phyloP scores from a whole-genome alignment of 345 rosid genomes.

The Hibiscus syriacus region DNA sequence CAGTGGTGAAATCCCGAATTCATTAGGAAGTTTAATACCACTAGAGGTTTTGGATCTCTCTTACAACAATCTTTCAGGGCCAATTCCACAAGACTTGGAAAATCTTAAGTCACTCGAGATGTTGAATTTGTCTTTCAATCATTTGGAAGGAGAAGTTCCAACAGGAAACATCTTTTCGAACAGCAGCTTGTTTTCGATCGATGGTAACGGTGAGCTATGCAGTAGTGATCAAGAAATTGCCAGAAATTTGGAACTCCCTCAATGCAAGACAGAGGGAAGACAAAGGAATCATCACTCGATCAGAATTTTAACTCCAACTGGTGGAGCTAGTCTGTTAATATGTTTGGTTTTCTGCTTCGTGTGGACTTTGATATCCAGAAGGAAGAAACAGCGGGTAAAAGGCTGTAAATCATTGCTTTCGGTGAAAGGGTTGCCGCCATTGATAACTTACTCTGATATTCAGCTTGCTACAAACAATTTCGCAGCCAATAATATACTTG shows the following conservation, averaged over 20 bases:
- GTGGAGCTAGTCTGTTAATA: background rate
- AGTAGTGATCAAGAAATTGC: slow-evolving; percentile 8
- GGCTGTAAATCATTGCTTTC: background rate
- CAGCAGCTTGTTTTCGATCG: background rate
- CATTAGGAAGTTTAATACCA: background rate
- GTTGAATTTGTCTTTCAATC: slow-evolving; percentile 15
- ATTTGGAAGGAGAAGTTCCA: slow-evolving; percentile 16
- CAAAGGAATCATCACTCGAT: background rate
- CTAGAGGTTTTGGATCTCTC: slow-evolving; percentile 15
- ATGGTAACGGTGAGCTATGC: slow-evolving; percentile 10
- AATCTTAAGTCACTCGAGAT: background rate
- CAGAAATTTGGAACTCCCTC: background rate
- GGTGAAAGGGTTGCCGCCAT: background rate
- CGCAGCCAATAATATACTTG: slow-evolving; percentile 19
- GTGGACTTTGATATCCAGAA: background rate
- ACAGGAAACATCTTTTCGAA: slow-evolving; percentile 4
- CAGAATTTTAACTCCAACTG: background rate
- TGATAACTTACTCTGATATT: slow-evolving; percentile 11
- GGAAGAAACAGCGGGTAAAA: background rate
- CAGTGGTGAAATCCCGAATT: slow-evolving; percentile 11
- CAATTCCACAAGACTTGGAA: slow-evolving; percentile 9
- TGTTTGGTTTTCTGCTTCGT: background rate
- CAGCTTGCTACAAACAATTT: slow-evolving; percentile 22
- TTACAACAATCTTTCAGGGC: slow-evolving; percentile 7
- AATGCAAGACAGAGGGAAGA: background rate